Evolutionary conservation across 768 basidiomycete genomes (phyloP).

Genomic region (Cystofilobasidium capitatum): DNA sequence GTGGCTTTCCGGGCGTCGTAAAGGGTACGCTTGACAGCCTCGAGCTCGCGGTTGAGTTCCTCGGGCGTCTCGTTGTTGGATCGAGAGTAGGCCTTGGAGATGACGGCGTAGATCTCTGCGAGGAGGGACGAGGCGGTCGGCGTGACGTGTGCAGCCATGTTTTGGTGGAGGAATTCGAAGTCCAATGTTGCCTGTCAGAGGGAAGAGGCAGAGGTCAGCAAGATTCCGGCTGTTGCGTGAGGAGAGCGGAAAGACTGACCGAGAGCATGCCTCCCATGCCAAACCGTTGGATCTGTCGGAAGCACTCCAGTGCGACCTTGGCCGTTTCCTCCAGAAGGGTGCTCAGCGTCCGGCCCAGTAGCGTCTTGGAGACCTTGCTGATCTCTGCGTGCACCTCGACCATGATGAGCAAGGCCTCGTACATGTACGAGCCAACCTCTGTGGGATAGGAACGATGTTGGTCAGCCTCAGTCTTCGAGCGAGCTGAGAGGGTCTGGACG

Average conservation of each 20-base stretch:
- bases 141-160: constrained; percentile 74
- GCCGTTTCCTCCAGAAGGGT: constrained; percentile 74
- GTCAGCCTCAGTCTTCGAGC: too few relatives aligned
- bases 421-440: constrained; percentile 95
- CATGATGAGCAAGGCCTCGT: constrained; percentile 72
- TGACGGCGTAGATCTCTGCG: constrained; percentile 84
- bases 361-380: constrained; percentile 62
- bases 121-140: constrained; percentile 69
- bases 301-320: constrained; percentile 69
- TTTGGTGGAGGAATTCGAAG: constrained; percentile 98
- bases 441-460: constrained; percentile 23
- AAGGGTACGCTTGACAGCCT: constrained; percentile 81
- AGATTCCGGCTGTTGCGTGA: background rate
- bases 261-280: constrained; percentile 98
- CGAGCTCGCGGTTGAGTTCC: constrained; percentile 65
- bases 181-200: constrained; percentile 84
- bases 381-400: constrained; percentile 90
- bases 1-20: constrained; percentile 81
- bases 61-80: constrained; percentile 57
- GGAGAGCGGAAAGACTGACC: constrained; percentile 46
- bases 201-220: background rate
- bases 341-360: constrained; percentile 72
- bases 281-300: constrained; percentile 79
- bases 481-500: constrained; percentile 28
- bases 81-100: constrained; percentile 82